phyloP scores from a whole-genome alignment of 2,329 filamentous ascomycete genomes.

The Claviceps fusiformis region DNA sequence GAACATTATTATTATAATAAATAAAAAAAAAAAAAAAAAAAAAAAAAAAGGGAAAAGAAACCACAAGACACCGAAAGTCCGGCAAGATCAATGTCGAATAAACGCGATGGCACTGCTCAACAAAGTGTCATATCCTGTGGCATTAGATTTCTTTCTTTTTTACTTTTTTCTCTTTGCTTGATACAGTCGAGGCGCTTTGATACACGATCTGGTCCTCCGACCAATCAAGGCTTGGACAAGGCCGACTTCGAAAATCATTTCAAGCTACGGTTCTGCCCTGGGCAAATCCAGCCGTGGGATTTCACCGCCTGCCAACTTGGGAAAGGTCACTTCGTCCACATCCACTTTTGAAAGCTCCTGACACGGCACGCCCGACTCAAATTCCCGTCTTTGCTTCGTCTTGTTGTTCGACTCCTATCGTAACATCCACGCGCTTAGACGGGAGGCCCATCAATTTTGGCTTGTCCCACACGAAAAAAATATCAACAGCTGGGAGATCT shows the following conservation, averaged over 20 bases:
- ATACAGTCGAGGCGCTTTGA: neutral
- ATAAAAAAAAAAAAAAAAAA: no score
- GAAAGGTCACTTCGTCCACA: neutral
- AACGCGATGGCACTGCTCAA: neutral
- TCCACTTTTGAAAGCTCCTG: neutral
- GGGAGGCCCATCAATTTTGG: neutral
- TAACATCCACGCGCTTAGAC: neutral
- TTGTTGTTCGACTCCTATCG: neutral
- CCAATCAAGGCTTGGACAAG: slow-evolving; percentile 3
- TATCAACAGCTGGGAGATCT: neutral
- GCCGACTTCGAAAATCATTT: neutral
- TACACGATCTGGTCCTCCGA: neutral
- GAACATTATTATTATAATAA: slow-evolving; percentile 27
- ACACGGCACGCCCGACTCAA: neutral
- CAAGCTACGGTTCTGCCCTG: neutral
- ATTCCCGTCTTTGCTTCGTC: neutral
- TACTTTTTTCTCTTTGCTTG: neutral
- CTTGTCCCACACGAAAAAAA: neutral
- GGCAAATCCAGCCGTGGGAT: neutral
- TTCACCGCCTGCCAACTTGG: neutral
- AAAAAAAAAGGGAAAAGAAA: no score
- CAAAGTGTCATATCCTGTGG: neutral
- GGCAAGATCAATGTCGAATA: neutral
- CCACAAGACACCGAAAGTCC: neutral
- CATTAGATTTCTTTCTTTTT: neutral